Evolutionary conservation across 2,329 filamentous ascomycete genomes (phyloP).

Genomic region (Pseudovirgaria hyperparasitica): DNA sequence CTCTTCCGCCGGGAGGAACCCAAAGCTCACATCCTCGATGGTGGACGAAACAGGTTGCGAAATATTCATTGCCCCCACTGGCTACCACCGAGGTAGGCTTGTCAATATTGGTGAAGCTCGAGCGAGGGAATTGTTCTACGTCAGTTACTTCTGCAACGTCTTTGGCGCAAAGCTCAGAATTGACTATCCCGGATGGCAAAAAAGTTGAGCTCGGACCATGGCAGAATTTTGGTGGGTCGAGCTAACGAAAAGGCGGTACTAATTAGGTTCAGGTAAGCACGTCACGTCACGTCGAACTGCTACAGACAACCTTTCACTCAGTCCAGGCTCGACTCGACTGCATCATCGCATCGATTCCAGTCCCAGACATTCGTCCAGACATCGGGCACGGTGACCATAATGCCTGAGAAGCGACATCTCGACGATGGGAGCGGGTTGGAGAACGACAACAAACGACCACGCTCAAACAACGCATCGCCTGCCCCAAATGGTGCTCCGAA

Average conservation of each 20-base stretch:
- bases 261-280: too few species aligned
- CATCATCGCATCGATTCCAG: neutral
- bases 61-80: conserved; percentile 25
- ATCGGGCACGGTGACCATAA: conserved; percentile 10
- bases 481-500: neutral
- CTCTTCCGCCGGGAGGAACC: conserved; percentile 68
- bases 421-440: conserved; percentile 22
- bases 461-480: conserved; percentile 24
- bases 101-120: neutral
- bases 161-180: too few species aligned
- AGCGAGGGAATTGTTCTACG: neutral
- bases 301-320: conserved; percentile 1
- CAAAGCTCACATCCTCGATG: conserved; percentile 81
- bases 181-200: too few species aligned
- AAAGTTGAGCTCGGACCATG: too few species aligned
- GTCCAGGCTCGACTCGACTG: conserved; percentile 2
- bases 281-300: too few species aligned
- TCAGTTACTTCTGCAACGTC: too few species aligned
- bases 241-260: too few species aligned
- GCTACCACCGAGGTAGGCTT: conserved; percentile 4
- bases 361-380: conserved; percentile 1
- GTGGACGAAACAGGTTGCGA: conserved; percentile 68
- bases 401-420: conserved; percentile 31
- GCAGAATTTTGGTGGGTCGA: too few species aligned
- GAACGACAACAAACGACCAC: conserved; percentile 27